Conservation (phyloP, 2,329 filamentous ascomycete species). For the Paecilomyces sp. region DNA sequence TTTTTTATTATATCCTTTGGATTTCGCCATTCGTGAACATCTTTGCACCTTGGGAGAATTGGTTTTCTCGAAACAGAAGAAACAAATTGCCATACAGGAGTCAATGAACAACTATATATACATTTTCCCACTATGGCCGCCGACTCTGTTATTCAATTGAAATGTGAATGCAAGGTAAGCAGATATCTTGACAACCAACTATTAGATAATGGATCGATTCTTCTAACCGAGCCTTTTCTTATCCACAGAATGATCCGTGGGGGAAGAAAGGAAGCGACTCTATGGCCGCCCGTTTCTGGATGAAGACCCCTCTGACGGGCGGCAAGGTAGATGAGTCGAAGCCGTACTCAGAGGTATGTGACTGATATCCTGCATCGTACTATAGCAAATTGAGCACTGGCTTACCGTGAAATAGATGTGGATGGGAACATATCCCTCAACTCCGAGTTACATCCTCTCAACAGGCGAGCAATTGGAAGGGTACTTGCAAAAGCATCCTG, state of each 20-base stretch:
- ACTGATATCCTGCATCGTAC: neutral
- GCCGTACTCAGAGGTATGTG: slow-evolving; percentile 53
- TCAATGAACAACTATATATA: neutral
- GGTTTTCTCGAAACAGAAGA: neutral
- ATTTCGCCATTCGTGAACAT: neutral
- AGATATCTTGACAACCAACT: neutral
- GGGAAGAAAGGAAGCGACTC: slow-evolving; percentile 62
- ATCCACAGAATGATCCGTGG: slow-evolving; percentile 59
- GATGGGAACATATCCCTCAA: slow-evolving; percentile 70
- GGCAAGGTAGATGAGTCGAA: slow-evolving; percentile 60
- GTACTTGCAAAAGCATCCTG: slow-evolving; percentile 56
- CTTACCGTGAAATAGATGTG: slow-evolving; percentile 47
- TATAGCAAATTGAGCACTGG: neutral
- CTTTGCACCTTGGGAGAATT: neutral
- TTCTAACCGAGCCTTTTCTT: neutral
- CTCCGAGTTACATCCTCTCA: slow-evolving; percentile 57
- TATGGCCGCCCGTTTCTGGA: slow-evolving; percentile 58
- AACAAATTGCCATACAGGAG: neutral
- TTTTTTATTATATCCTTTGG: neutral
- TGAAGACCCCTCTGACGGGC: slow-evolving; percentile 55
- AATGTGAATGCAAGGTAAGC: slow-evolving; percentile 18
- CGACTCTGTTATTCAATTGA: slow-evolving; percentile 18
- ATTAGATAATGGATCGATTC: neutral
- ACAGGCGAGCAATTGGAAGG: slow-evolving; percentile 59
- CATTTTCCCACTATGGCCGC: slow-evolving; percentile 3